Conservation (phyloP, 805 yeast species). For the Torulaspora franciscae region DNA sequence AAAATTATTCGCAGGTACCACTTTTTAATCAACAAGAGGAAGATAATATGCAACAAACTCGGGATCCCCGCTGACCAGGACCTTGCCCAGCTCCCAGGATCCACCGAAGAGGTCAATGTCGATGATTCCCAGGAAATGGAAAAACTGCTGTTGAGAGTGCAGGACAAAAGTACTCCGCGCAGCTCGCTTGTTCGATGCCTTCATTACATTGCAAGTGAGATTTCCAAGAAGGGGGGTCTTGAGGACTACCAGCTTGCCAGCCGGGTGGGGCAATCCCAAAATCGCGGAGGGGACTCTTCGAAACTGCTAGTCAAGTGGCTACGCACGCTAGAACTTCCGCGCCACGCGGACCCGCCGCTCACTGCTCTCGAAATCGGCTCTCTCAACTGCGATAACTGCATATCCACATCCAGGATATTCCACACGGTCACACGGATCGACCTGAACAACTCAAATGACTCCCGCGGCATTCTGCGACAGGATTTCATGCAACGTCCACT, state of each 20-base stretch:
- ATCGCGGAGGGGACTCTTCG: slow-evolving; percentile 90
- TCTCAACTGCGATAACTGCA: slow-evolving; percentile 59
- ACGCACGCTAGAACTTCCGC: slow-evolving; percentile 31
- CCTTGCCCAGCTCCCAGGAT: not conserved
- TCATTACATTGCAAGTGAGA: slow-evolving; percentile 57
- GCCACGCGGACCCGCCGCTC: slow-evolving; percentile 8
- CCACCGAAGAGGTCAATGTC: not conserved
- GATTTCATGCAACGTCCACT: slow-evolving; percentile 77
- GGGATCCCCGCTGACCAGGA: slow-evolving; percentile 12
- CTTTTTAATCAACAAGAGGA: slow-evolving; percentile 54
- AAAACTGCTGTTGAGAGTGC: slow-evolving; percentile 12
- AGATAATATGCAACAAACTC: slow-evolving; percentile 38
- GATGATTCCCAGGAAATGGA: slow-evolving; percentile 14
- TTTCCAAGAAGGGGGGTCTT: slow-evolving; percentile 66
- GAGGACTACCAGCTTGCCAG: slow-evolving; percentile 81
- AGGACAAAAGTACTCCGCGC: slow-evolving; percentile 15
- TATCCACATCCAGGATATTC: slow-evolving; percentile 56
- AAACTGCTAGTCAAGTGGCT: slow-evolving; percentile 74
- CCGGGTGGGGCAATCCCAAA: slow-evolving; percentile 68
- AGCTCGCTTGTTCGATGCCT: slow-evolving; percentile 30
- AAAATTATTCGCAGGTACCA: slow-evolving; percentile 76
- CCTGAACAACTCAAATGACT: slow-evolving; percentile 60
- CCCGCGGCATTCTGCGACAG: slow-evolving; percentile 64
- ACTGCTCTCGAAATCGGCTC: slow-evolving; percentile 81
- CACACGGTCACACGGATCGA: slow-evolving; percentile 60